These are phyloP conservation scores for Tricholoma sp. DNA, from an alignment of 768 basidiomycete genomes.

Conservation along the genomic window DNA sequence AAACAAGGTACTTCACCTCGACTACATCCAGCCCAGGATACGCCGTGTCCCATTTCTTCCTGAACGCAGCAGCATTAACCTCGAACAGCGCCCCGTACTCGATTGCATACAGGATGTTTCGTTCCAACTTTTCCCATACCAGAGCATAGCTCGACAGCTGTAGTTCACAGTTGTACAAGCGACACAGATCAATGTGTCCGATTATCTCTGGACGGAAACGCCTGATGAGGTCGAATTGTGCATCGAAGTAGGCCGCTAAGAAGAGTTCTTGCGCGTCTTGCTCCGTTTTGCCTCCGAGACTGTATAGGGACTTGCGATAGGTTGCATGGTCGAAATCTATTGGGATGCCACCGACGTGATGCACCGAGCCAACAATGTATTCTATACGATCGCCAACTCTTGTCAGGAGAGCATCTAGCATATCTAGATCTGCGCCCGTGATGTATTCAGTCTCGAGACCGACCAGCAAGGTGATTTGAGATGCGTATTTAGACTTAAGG, in stretches of 20 bases:
- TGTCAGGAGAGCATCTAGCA: conserved; percentile 49
- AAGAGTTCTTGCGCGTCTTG: conserved; percentile 38
- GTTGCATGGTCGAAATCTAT: conserved; percentile 88
- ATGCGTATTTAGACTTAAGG: conserved; percentile 57
- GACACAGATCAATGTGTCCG: conserved; percentile 91
- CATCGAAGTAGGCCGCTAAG: conserved; percentile 76
- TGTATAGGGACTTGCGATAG: conserved; percentile 56
- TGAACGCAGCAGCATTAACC: conserved; percentile 85
- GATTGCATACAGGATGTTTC: conserved; percentile 72
- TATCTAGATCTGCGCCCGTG: conserved; percentile 56
- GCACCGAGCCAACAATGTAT: conserved; percentile 89
- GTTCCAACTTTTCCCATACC: conserved; percentile 60
- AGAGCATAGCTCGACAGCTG: conserved; percentile 48
- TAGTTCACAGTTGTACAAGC: conserved; percentile 71
- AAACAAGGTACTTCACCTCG: conserved; percentile 39
- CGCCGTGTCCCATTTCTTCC: conserved; percentile 83
- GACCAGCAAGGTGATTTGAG: conserved; percentile 71
- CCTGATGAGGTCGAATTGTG: conserved; percentile 67
- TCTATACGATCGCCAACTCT: conserved; percentile 54
- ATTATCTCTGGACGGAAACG: conserved; percentile 82
- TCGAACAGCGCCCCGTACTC: conserved; percentile 91
- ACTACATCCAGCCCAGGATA: conserved; percentile 83
- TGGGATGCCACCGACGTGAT: conserved; percentile 83
- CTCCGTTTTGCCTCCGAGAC: conserved; percentile 25
- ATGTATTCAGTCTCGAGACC: conserved; percentile 94